These are phyloP conservation scores for Tuber magnatum DNA, from an alignment of 495 filamentous ascomycete genomes.

Conservation along the genomic window DNA sequence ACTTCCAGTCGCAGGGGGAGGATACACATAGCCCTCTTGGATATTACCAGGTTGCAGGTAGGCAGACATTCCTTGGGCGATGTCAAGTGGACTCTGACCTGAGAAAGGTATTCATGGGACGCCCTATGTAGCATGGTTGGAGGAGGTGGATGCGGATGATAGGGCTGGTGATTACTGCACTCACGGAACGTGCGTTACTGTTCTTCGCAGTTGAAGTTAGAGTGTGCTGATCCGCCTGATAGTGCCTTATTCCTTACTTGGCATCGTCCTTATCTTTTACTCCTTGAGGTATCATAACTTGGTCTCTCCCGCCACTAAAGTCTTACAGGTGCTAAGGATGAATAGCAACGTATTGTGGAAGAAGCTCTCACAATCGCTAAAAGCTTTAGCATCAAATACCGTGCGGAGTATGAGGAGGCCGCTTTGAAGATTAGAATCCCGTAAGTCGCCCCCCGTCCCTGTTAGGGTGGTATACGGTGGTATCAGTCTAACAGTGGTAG, in stretches of 20 bases:
- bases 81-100: background rate
- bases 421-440: slow-evolving; percentile 14
- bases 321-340: background rate
- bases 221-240: background rate
- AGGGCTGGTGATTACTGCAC: slow-evolving; percentile 18
- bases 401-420: background rate
- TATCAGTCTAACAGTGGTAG: slow-evolving; percentile 3
- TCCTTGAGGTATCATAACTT: slow-evolving; percentile 17
- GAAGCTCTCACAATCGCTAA: slow-evolving; percentile 6
- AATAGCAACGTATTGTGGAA: slow-evolving; percentile 17
- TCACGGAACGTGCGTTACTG: slow-evolving; percentile 15
- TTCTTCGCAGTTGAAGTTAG: background rate
- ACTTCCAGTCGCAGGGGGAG: background rate
- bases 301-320: background rate
- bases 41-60: slow-evolving; percentile 19
- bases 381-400: background rate
- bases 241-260: slow-evolving; percentile 16
- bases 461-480: background rate
- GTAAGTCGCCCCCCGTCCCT: background rate
- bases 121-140: slow-evolving; percentile 13
- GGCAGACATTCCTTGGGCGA: background rate
- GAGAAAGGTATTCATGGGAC: slow-evolving; percentile 13
- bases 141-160: background rate
- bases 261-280: slow-evolving; percentile 18
- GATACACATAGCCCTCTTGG: slow-evolving; percentile 9